Conservation (phyloP, 2,329 filamentous ascomycete genomes). For the Knufia fluminis region DNA sequence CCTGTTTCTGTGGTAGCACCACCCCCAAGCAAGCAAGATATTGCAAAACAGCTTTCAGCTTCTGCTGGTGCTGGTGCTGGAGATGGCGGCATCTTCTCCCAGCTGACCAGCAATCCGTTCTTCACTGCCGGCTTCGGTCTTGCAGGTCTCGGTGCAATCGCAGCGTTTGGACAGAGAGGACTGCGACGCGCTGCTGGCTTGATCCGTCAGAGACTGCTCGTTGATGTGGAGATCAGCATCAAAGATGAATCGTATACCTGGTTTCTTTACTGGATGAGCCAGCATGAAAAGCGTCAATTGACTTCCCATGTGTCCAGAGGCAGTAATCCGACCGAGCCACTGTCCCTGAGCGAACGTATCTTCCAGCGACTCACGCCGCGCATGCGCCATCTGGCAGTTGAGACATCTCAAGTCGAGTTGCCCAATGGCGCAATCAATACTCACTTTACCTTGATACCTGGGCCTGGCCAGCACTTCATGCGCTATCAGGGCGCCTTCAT, state of each 20-base stretch:
- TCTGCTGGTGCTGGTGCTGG: slow-evolving; percentile 24
- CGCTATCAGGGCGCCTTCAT: slow-evolving; percentile 83
- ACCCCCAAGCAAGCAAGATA: background rate
- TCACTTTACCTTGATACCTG: slow-evolving; percentile 80
- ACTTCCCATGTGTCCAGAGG: slow-evolving; percentile 28
- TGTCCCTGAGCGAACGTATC: slow-evolving; percentile 42
- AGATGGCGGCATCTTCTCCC: slow-evolving; percentile 32
- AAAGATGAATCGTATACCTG: slow-evolving; percentile 89
- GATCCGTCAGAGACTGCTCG: slow-evolving; percentile 74
- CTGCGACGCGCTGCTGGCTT: slow-evolving; percentile 62
- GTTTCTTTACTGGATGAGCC: slow-evolving; percentile 89
- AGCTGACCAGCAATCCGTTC: slow-evolving; percentile 40
- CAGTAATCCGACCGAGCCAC: slow-evolving; percentile 28
- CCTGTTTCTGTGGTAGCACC: background rate
- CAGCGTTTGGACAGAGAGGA: slow-evolving; percentile 72
- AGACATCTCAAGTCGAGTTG: slow-evolving; percentile 52
- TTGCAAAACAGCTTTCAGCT: background rate
- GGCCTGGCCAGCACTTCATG: slow-evolving; percentile 79
- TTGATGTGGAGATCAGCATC: slow-evolving; percentile 91
- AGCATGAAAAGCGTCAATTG: slow-evolving; percentile 61
- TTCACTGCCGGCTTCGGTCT: slow-evolving; percentile 70
- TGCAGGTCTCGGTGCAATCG: slow-evolving; percentile 72
- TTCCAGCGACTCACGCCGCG: slow-evolving; percentile 49
- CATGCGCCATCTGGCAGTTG: slow-evolving; percentile 55
- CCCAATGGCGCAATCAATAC: slow-evolving; percentile 63